Conservation (phyloP, 139 green algal species). For the Coelastrella sp. region DNA sequence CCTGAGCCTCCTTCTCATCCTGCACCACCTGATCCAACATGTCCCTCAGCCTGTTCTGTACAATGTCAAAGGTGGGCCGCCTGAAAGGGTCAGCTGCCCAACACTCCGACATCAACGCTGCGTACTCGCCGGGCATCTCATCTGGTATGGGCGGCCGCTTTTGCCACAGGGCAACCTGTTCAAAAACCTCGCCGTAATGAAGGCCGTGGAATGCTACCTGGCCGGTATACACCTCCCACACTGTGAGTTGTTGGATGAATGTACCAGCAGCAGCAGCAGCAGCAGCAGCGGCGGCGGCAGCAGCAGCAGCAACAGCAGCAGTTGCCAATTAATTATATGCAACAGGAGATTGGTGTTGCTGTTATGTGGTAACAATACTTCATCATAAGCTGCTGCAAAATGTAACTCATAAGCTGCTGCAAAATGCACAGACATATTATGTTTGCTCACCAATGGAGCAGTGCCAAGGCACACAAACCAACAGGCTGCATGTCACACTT, state of each 20-base stretch:
- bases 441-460: no score
- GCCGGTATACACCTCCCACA: constrained; percentile 1
- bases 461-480: no score
- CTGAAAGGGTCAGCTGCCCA: constrained; percentile 60
- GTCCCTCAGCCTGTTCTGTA: constrained; percentile 29
- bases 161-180: constrained; percentile 48
- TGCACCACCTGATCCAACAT: constrained; percentile 11
- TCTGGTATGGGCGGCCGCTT: constrained; percentile 67
- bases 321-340: no score
- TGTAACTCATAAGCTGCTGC: no score
- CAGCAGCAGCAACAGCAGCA: no score
- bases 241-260: not conserved
- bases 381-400: no score
- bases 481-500: no score
- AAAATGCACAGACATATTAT: no score
- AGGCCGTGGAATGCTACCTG: not conserved
- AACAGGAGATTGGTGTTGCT: no score
- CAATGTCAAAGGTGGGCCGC: constrained; percentile 55
- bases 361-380: no score
- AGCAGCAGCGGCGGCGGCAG: no score
- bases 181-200: constrained; percentile 48
- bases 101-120: constrained; percentile 59
- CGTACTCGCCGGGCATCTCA: constrained; percentile 27
- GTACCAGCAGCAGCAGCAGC: no score
- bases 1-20: not conserved